Conservation (phyloP, 768 basidiomycete genomes). For the Inosperma sp. region DNA sequence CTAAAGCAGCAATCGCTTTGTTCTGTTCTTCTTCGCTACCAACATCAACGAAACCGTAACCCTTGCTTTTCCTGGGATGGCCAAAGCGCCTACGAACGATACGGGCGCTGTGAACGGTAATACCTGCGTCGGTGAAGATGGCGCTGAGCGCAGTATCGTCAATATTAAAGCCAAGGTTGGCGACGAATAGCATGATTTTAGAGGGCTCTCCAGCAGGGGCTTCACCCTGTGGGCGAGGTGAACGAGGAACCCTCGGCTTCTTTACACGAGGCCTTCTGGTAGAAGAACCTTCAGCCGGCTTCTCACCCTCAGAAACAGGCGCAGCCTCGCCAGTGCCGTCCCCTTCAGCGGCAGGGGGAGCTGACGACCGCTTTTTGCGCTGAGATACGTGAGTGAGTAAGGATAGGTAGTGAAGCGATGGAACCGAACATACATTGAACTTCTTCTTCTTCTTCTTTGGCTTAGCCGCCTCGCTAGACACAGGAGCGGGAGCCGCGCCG, state of each 20-base stretch:
- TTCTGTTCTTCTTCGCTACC: slow-evolving; percentile 83
- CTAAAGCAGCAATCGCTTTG: slow-evolving; percentile 82
- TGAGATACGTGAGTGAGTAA: slow-evolving; percentile 27
- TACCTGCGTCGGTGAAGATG: slow-evolving; percentile 83
- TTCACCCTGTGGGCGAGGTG: slow-evolving; percentile 69
- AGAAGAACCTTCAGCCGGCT: slow-evolving; percentile 32
- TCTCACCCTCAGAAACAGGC: slow-evolving; percentile 36
- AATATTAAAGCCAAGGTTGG: slow-evolving; percentile 94
- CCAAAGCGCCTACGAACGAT: slow-evolving; percentile 87
- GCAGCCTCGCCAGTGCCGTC: slow-evolving; percentile 32
- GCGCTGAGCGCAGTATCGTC: slow-evolving; percentile 76
- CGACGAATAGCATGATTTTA: slow-evolving; percentile 88
- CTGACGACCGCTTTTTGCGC: slow-evolving; percentile 58
- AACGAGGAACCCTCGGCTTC: slow-evolving; percentile 54
- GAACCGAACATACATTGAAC: slow-evolving; percentile 43
- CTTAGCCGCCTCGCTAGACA: slow-evolving; percentile 66
- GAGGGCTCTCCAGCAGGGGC: slow-evolving; percentile 86
- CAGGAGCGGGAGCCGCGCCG: slow-evolving; percentile 42
- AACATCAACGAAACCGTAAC: slow-evolving; percentile 97
- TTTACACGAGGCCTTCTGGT: slow-evolving; percentile 52
- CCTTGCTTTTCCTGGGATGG: slow-evolving; percentile 84
- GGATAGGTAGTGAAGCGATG: slow-evolving; percentile 12
- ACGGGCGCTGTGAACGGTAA: slow-evolving; percentile 79
- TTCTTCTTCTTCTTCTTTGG: slow-evolving; percentile 86
- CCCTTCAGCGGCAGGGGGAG: slow-evolving; percentile 35